Conservation (phyloP, 2,329 filamentous ascomycete genomes). For the Ophiosphaerella narmari region DNA sequence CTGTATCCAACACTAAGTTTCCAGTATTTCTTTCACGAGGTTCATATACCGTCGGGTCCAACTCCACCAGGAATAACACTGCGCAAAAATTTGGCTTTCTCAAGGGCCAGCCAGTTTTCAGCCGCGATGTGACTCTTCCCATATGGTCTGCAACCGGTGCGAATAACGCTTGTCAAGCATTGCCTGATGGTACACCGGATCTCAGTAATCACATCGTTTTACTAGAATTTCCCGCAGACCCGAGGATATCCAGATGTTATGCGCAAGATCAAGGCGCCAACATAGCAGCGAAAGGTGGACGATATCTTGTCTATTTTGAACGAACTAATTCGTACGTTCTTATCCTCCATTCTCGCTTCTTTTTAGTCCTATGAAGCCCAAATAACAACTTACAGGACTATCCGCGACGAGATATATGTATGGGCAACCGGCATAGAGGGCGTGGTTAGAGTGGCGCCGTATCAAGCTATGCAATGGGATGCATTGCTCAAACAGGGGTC, state of each 20-base stretch:
- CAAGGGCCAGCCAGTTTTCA: conserved; percentile 36
- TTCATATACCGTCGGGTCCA: conserved; percentile 38
- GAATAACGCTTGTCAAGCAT: conserved; percentile 58
- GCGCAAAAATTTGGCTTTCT: conserved; percentile 42
- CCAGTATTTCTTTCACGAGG: conserved; percentile 32
- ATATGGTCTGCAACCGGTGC: conserved; percentile 49
- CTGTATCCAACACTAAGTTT: conserved; percentile 46
- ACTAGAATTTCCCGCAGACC: conserved; percentile 11
- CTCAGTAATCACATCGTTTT: conserved; percentile 61
- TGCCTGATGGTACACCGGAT: conserved; percentile 60
- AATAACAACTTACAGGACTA: conserved; percentile 7
- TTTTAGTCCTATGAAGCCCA: background rate
- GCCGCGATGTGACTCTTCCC: conserved; percentile 16
- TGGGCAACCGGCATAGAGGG: conserved; percentile 19
- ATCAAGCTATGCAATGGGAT: conserved; percentile 14
- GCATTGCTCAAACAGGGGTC: conserved; percentile 14
- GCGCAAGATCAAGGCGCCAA: conserved; percentile 21
- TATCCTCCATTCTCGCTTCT: background rate
- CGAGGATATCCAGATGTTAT: conserved; percentile 17
- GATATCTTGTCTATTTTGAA: conserved; percentile 48
- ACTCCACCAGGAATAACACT: conserved; percentile 31
- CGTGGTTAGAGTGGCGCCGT: conserved; percentile 9
- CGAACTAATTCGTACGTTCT: conserved; percentile 9
- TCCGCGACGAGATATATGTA: conserved; percentile 18
- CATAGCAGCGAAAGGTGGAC: conserved; percentile 57